Conservation (phyloP, 345 rosid genomes). For the Boechera stricta region DNA sequence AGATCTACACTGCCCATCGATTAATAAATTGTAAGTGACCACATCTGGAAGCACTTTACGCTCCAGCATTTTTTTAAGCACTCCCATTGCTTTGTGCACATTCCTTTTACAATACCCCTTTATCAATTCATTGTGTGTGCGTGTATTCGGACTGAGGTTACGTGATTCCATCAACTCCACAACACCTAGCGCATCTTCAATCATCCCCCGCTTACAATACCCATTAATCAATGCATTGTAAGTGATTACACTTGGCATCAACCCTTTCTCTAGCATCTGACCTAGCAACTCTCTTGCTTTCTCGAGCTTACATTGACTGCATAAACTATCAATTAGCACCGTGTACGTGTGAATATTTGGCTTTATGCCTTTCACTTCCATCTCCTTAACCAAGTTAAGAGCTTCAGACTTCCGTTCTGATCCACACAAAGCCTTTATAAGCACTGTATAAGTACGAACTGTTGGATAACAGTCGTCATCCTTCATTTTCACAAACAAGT, state of each 20-base stretch:
- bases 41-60: conserved; percentile 57
- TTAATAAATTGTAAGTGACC: conserved; percentile 74
- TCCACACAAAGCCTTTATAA: conserved; percentile 65
- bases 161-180: conserved; percentile 71
- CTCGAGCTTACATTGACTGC: conserved; percentile 61
- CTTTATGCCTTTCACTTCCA: conserved; percentile 66
- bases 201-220: conserved; percentile 70
- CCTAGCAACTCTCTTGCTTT: conserved; percentile 64
- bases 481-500: conserved; percentile 64
- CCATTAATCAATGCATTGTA: conserved; percentile 87
- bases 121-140: conserved; percentile 86
- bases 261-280: conserved; percentile 64
- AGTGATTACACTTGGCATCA: conserved; percentile 70
- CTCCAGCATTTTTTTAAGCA: conserved; percentile 65
- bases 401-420: conserved; percentile 64
- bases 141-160: conserved; percentile 67
- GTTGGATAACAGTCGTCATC: conserved; percentile 70
- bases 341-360: conserved; percentile 84
- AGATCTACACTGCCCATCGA: conserved; percentile 73
- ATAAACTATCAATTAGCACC: conserved; percentile 66
- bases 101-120: conserved; percentile 67
- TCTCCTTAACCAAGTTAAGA: conserved; percentile 58
- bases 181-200: conserved; percentile 66
- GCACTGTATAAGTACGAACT: conserved; percentile 79
- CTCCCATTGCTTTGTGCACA: conserved; percentile 84